Evolutionary conservation across 768 basidiomycete species (phyloP).

Genomic region (Hortiboletus campestris): DNA sequence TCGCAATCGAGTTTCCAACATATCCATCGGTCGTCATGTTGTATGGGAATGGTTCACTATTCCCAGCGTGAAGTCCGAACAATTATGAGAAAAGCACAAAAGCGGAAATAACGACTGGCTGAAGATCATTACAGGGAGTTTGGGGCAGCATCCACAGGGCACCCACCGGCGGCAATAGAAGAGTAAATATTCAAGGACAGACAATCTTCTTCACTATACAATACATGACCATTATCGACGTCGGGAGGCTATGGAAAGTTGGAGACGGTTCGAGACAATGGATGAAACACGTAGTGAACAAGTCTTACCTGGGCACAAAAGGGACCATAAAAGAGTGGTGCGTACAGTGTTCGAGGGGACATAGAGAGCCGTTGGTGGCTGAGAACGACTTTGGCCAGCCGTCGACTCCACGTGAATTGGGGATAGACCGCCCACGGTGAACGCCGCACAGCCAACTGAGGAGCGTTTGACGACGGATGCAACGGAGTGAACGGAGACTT

Average conservation of each 20-base stretch:
- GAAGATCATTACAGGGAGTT: constrained; percentile 24
- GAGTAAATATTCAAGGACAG: constrained; percentile 19
- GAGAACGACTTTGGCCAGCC: constrained; percentile 9
- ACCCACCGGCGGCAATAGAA: constrained; percentile 1
- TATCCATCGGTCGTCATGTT: constrained; percentile 22
- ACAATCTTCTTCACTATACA: constrained; percentile 17
- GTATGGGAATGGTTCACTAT: constrained; percentile 18
- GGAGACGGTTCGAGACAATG: background rate
- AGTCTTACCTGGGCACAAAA: constrained; percentile 17
- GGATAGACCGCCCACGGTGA: too few relatives aligned
- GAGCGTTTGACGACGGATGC: background rate
- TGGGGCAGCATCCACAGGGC: background rate
- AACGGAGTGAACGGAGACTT: background rate
- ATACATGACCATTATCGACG: constrained; percentile 7
- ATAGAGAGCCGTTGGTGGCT: too few relatives aligned
- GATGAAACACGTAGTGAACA: background rate
- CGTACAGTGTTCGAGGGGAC: constrained; percentile 2
- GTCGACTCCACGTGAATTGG: constrained; percentile 3
- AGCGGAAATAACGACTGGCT: background rate
- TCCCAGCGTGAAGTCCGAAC: constrained; percentile 12
- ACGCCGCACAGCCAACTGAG: too few relatives aligned
- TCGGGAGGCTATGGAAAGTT: constrained; percentile 15
- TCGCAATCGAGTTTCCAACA: constrained; percentile 17
- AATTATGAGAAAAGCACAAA: background rate
- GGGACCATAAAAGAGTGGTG: constrained; percentile 13